Conservation (phyloP, 306 rosid genomes). For the Prunus fruticosa region DNA sequence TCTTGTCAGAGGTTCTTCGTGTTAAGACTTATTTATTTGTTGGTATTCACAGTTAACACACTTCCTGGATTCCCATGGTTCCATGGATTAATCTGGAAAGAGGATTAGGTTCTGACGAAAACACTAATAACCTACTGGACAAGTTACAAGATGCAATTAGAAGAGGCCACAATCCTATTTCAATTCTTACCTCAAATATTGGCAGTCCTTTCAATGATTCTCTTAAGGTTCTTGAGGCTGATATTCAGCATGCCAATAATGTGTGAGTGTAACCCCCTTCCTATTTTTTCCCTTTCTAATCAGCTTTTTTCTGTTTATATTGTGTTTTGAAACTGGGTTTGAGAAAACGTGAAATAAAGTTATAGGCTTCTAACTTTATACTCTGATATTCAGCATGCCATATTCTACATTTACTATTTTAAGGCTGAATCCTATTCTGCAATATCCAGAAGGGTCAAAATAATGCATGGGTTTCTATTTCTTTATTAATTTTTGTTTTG, state of each 20-base stretch:
- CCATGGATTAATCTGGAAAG: slow-evolving; percentile 92
- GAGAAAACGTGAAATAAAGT: not conserved
- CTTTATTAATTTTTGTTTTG: too few species aligned
- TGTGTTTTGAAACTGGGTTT: not conserved
- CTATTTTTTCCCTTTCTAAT: not conserved
- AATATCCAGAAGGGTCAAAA: not conserved
- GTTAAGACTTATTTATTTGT: slow-evolving; percentile 25
- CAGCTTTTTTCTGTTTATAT: not conserved
- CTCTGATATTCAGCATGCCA: not conserved
- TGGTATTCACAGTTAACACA: slow-evolving; percentile 59
- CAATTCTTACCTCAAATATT: slow-evolving; percentile 65
- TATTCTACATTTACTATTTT: not conserved
- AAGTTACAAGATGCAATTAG: slow-evolving; percentile 97
- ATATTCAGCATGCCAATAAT: slow-evolving; percentile 71
- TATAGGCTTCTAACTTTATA: not conserved
- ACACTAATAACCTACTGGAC: slow-evolving; percentile 77
- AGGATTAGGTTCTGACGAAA: slow-evolving; percentile 76
- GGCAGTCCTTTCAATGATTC: slow-evolving; percentile 39
- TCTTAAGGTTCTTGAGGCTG: slow-evolving; percentile 67
- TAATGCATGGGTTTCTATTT: not conserved
- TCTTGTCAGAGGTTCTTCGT: slow-evolving; percentile 3
- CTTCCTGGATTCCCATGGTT: slow-evolving; percentile 89
- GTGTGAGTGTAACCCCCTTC: slow-evolving; percentile 43
- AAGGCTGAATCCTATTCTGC: not conserved
- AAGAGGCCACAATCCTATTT: slow-evolving; percentile 93